These are phyloP conservation scores for Basidiobolus meristosporus DNA, from an alignment of 371 early-diverging fungal species.

Conservation along the genomic window DNA sequence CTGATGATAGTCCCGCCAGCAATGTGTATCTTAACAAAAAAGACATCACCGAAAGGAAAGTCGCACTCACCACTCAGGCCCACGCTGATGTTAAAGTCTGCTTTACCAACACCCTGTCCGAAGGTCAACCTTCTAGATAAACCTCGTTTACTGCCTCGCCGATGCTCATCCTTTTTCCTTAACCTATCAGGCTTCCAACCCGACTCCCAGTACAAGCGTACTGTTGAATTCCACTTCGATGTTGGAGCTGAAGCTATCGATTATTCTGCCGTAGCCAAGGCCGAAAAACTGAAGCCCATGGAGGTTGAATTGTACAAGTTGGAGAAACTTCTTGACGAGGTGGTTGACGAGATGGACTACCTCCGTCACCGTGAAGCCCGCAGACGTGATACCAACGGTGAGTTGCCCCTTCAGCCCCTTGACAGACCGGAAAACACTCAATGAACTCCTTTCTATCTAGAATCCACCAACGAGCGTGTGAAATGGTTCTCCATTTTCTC, in stretches of 20 bases:
- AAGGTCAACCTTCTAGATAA: slow-evolving; percentile 19
- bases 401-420: slow-evolving; percentile 2
- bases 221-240: slow-evolving; percentile 54
- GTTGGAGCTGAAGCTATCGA: slow-evolving; percentile 79
- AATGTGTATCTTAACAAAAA: slow-evolving; percentile 39
- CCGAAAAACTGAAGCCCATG: slow-evolving; percentile 70
- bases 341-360: slow-evolving; percentile 61
- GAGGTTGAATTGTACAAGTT: slow-evolving; percentile 69
- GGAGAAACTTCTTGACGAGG: slow-evolving; percentile 51
- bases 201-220: slow-evolving; percentile 24
- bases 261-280: slow-evolving; percentile 31
- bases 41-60: slow-evolving; percentile 20
- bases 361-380: slow-evolving; percentile 54
- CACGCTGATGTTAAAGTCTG: slow-evolving; percentile 73
- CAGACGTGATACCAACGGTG: slow-evolving; percentile 81
- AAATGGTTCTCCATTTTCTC: slow-evolving; percentile 53
- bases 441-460: slow-evolving; percentile 8
- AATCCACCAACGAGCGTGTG: slow-evolving; percentile 70
- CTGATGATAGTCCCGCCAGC: slow-evolving; percentile 30
- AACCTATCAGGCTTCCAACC: slow-evolving; percentile 27
- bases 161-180: neutral
- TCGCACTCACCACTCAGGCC: slow-evolving; percentile 54
- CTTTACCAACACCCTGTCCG: slow-evolving; percentile 59
- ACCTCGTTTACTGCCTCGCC: neutral
- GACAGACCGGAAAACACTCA: neutral